Percentiles rank a stretch among this genome's conserved stretches.
These are phyloP conservation scores for Stemphylium lycopersici DNA, from an alignment of 2,329 filamentous ascomycete genomes.

Conservation along the genomic window DNA sequence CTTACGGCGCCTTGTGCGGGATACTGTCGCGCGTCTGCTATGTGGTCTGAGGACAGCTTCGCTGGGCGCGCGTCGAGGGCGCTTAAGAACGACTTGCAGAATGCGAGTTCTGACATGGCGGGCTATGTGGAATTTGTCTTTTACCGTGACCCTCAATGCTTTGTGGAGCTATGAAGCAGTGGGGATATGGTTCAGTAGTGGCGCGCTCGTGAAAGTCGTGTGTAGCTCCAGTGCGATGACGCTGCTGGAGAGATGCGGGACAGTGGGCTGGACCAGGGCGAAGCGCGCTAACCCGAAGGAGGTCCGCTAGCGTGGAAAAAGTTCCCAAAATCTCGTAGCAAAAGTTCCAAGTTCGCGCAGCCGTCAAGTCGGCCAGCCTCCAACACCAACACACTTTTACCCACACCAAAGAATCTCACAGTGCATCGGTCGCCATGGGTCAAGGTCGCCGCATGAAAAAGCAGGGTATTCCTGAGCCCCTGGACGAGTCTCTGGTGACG, in stretches of 20 bases:
- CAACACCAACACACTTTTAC: slow-evolving; percentile 6
- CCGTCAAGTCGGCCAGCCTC: slow-evolving; percentile 11
- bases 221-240: slow-evolving; percentile 35
- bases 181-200: not conserved
- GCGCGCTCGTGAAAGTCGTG: not conserved
- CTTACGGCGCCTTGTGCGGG: slow-evolving; percentile 77
- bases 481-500: slow-evolving; percentile 76
- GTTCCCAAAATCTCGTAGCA: slow-evolving; percentile 23
- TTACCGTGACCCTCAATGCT: not conserved
- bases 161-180: not conserved
- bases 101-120: slow-evolving; percentile 70
- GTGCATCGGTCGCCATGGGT: slow-evolving; percentile 66
- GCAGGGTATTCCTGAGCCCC: slow-evolving; percentile 82
- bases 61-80: slow-evolving; percentile 77
- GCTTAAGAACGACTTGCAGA: slow-evolving; percentile 82
- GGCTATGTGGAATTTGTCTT: not conserved
- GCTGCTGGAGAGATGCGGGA: slow-evolving; percentile 32
- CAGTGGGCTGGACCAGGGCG: slow-evolving; percentile 11
- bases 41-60: slow-evolving; percentile 87
- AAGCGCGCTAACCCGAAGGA: slow-evolving; percentile 11
- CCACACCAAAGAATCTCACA: not conserved
- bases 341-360: slow-evolving; percentile 29
- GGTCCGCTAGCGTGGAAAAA: slow-evolving; percentile 20
- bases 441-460: slow-evolving; percentile 92
- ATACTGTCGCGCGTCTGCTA: slow-evolving; percentile 82